Base-by-base conservation (phyloP, 176 grass and related monocot genomes). In the Hyparrhenia diplandra region DNA sequence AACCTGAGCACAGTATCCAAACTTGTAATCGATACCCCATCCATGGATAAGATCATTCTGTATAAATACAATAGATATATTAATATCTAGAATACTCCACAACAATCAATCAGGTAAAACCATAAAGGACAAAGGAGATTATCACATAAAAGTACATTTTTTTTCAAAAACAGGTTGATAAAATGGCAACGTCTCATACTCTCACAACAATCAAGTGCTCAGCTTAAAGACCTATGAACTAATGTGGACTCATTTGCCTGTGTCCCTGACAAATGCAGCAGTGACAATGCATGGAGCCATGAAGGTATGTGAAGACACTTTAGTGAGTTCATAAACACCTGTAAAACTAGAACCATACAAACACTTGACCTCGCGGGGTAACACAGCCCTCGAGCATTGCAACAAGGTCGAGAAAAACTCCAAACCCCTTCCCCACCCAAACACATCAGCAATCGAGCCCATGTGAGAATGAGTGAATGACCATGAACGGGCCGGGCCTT, bases 1-100 rank as follows among this genome's bases (percentile, higher is more conserved):
- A 87, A 95, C 95, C 95, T 98, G 90, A 89, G 85, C 90, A 77
- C 95, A 98, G 42, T 98, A 95, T 11, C 95, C 95, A 84, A 98
- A 91, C 83, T 95, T 98, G 70, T 95, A 89, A 91, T 98, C 95
- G 40, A 95, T 89, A 30, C 86, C 95, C 95, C 92, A 98, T 82
- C 90, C 95, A 84, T 91, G 92, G 30, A 98, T 89, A 80, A 88
- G 84, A 83, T 94, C 95, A 69, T 98, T 93, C 95, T 98, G 92
- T 47, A 64, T 66, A 86, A 86, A 62, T 18, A 7, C 23, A 83
- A 84, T 21, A 46, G 17, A 86, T 64, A 46, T 75, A 80, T 81
- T 13, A 76, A 36, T 64, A 42, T 13, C 18, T 76, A 41, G n/a
- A 84, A 59, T 42, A 69, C 3, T 82, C 31, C 55, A 72, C 55